phyloP scores from a whole-genome alignment of 2,329 filamentous ascomycete genomes.

The Stachybotrys chlorohalonatus region DNA sequence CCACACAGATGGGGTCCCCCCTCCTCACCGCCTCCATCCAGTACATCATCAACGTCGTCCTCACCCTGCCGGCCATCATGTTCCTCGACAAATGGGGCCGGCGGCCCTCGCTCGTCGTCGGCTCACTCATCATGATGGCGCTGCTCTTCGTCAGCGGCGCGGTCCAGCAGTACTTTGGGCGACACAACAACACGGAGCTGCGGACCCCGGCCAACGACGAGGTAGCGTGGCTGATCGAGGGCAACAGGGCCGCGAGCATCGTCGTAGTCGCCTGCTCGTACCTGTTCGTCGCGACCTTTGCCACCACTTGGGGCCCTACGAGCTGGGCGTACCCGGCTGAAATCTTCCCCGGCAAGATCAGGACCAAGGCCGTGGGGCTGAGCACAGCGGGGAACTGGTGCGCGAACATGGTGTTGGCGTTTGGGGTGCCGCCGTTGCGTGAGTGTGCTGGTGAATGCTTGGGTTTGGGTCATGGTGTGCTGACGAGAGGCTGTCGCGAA shows the following conservation, averaged over 20 bases:
- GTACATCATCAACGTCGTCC: slow-evolving; percentile 53
- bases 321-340: slow-evolving; percentile 40
- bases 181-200: slow-evolving; percentile 31
- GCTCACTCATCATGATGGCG: slow-evolving; percentile 48
- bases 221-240: slow-evolving; percentile 48
- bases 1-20: slow-evolving; percentile 44
- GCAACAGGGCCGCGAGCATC: slow-evolving; percentile 44
- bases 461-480: neutral
- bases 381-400: slow-evolving; percentile 27
- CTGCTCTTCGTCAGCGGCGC: slow-evolving; percentile 56
- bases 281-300: slow-evolving; percentile 43
- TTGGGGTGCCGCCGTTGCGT: slow-evolving; percentile 36
- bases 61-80: slow-evolving; percentile 51
- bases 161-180: slow-evolving; percentile 51
- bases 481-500: neutral
- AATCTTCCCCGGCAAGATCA: slow-evolving; percentile 31
- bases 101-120: slow-evolving; percentile 44
- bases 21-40: slow-evolving; percentile 53
- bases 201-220: slow-evolving; percentile 29
- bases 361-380: slow-evolving; percentile 34
- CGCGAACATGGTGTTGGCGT: slow-evolving; percentile 22
- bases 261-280: slow-evolving; percentile 57
- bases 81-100: slow-evolving; percentile 52
- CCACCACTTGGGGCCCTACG: slow-evolving; percentile 31
- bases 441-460: slow-evolving; percentile 13